A percentile compares a stretch with the other conserved stretches of the same genome.
phyloP scores from a whole-genome alignment of 208 protist genomes.

The Trypanosoma melophagium region DNA sequence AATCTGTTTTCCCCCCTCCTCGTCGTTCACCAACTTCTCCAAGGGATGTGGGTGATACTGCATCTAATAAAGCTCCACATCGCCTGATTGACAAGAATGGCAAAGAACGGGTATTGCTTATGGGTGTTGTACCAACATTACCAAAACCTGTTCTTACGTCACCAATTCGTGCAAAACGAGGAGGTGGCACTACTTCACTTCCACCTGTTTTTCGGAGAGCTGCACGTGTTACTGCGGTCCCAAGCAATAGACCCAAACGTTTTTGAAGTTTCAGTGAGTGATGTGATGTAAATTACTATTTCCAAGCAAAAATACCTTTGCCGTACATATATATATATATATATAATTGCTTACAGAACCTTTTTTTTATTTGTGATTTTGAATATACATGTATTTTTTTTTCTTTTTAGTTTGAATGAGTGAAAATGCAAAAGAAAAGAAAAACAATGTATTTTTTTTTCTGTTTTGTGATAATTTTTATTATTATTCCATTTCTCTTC shows the following conservation, averaged over 20 bases:
- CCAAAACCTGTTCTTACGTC: conserved; percentile 1
- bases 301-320: no score
- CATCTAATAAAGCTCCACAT: not conserved
- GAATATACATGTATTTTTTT: no score
- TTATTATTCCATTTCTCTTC: not conserved
- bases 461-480: not conserved
- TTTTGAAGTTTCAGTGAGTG: not conserved
- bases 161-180: not conserved
- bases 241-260: conserved; percentile 20
- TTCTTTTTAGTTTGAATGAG: no score
- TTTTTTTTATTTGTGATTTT: no score
- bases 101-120: conserved; percentile 12
- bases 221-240: not conserved
- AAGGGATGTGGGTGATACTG: no score
- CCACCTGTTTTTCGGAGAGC: not conserved
- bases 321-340: no score
- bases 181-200: no score
- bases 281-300: conserved; percentile 4
- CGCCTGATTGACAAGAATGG: conserved; percentile 9
- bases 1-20: not conserved
- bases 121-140: conserved; percentile 12
- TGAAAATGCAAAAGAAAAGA: no score
- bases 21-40: not conserved
- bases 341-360: no score
- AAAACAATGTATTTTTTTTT: not conserved